Base-by-base conservation (phyloP, 257 asterid species). In the Verbascum thapsus region DNA sequence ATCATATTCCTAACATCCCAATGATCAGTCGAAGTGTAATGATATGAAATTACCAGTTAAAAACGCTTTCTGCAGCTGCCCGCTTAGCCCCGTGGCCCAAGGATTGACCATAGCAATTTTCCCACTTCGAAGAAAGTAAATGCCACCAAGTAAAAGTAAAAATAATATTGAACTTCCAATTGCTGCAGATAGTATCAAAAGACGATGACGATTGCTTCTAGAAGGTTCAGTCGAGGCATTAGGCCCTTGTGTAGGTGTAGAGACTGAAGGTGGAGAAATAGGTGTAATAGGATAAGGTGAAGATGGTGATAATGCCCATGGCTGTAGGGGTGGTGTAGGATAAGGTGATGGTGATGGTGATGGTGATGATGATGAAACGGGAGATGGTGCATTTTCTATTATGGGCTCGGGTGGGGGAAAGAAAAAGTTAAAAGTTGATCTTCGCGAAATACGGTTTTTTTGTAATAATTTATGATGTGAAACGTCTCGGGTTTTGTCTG, bases 11-110 rank as follows among this genome's bases (percentile, higher is more conserved):
- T n/a, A n/a, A n/a, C n/a, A n/a, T n/a, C n/a, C 32, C 5, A 26
- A 26, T 1, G 32, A 26, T 26, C 32, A 26, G 3, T 26, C 32
- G 3, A 26, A 26, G 32, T 26, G 32, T 26, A 26, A 26, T 26
- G 32, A 26, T 26, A 26, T 2, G 32, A 26, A 26, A 26, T 26
- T 26, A 26, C 32, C 99, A 4, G 95, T 83, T 18, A 89, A 81
- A 38, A 87, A 85, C 16, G 95, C 96, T 77, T 78, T 82, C 78
- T 90, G 96, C 42, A 94, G 90, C 81, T 89, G 96, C 48, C 97
- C 97, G 19, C 99, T 94, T 78, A 94, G 72, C 69, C 99, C 99
- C 0, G 96, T 79, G 30, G 84, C 83, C 97, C 99, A 90, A 8
- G 99, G 99, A 66, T 69, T 94, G 69, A 90, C 99, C 47, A 86